Base-by-base conservation (phyloP, 1,139 yeast species). In the Arxiozyma telluris region DNA sequence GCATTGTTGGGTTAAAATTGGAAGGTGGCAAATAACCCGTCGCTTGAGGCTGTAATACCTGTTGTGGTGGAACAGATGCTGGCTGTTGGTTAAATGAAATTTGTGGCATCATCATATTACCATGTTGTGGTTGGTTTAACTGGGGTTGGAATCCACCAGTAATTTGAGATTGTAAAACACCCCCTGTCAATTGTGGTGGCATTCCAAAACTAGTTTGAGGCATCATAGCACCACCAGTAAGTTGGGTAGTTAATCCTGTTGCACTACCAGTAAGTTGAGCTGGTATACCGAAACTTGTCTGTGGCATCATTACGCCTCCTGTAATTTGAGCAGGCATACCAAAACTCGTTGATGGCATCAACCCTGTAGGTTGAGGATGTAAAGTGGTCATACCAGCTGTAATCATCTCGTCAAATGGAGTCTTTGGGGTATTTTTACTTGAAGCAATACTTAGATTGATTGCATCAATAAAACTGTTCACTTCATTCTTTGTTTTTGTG, bases 401-500 rank as follows among this genome's bases (percentile, higher is more conserved):
- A 50, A 68, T 57, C 45, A 61, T 56, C 49, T 64, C 63, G 52
- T 69, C 72, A 53, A 69, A 69, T 6, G 72, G 72, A 7, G 72
- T 68, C 39, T 57, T 61, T 8, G 59, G 53, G 12, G 61, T 54
- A 17, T 60, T 48, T 6, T 79, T 76, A 46, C 77, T 80, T 57
- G 83, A 89, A 2, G 91, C 94, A 53, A 87, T 80, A 53, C 81
- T 76, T 66, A 91, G 86, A 64, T 84, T 87, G 64, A 93, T 91
- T 51, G 90, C 87, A 68, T 91, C 96, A 41, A 91, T 94, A 71
- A 88, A 83, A 61, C 91, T 82, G 50, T 83, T 78, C 11, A 93
- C 97, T 69, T 93, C 98, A 66, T 88, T 87, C 62, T 75, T 75
- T 74, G 91, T 81, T 60, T 79, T 83, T 21, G 80, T 80, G 23